Evolutionary conservation across 495 filamentous ascomycete species (phyloP), one percentile per base, ranked within the genome.

Genomic region (Monascus purpureus): DNA sequence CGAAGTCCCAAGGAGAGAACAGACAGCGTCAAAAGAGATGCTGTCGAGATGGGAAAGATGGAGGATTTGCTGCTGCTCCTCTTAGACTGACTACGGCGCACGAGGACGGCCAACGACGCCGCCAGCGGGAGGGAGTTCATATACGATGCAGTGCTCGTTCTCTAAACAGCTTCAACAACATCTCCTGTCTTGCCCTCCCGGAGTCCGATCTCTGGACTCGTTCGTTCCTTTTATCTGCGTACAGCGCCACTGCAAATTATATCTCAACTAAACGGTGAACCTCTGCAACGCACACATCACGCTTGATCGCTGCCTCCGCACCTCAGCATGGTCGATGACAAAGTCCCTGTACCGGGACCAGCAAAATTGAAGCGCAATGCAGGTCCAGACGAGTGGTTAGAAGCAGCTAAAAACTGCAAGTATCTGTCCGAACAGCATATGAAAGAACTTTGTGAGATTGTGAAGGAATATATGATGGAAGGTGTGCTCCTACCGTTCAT

Each of bases 381-480:
- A 25, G 83, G 82, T 13, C 77, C 87, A n/a, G 83, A 93, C 46
- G 85, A 96, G 61, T 97, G 90, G 90, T 73, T 96, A 11, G 80
- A 86, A 47, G 79, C 82, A 44, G 90, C 90, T 24, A 93, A 93
- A 54, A 80, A 87, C 49, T 96, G 92, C 67, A 86, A 93, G 50
- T 94, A 95, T 52, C 72, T 97, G 12, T 87, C 88, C 4, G 90
- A 97, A 59, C 59, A 74, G 25, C 84, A 86, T 45, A 97, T 97
- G 90, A 97, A 97, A 64, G 80, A 92, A 53, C 69, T 97, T 12
- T 97, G 90, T 58, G 90, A 97, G 64, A 92, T 93, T 38, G 88
- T 94, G 38, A 97, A 97, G 65, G 92, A 96, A 57, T 86, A 77
- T 38, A 67, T 96, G 45, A 96, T 97, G 88, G 92, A 97, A 67